Evolutionary conservation across 2,329 filamentous ascomycete species (phyloP), one percentile per base, ranked within the genome.

Genomic region (Capronia epimyces): DNA sequence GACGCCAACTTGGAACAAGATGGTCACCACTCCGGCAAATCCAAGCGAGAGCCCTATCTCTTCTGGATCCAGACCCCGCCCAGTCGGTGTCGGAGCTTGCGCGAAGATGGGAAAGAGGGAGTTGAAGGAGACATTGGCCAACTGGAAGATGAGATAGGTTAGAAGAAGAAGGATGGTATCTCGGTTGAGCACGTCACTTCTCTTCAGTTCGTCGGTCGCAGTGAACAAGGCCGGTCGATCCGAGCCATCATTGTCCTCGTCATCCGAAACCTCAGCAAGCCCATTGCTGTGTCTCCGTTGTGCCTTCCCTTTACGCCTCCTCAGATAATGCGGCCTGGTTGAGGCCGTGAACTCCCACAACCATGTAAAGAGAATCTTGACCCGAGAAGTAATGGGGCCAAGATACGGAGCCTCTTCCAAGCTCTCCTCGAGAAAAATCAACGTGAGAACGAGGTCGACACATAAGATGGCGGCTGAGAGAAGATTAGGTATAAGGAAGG

Each of bases 71-170:
- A 97, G 74, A 1, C 77, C 75, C 34, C 93, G 84, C 15, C 93
- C 93, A 0, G 83, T 84, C 0, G 93, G 93, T 0, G 82, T 75
- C 0, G 78, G 69, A 0, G 86, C 82, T 48, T 90, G 83, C 0
- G 85, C 87, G 62, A 97, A 98, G 47, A 97, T 91, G 1, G 93
- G 93, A 63, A 94, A 98, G 0, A 98, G 75, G 15, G 88, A 91
- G 69, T 95, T 96, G 77, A 90, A 98, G 2, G 89, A 89, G 59
- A 96, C 89, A 67, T 97, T 97, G 54, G 87, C 84, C 3, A 98
- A 77, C 63, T 96, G 90, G 65, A 97, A 98, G 43, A 97, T 84
- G 37, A 96, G 80, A 64, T 95, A 97, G 0, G 90, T 94, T 46
- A 81, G 67, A 4, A 98, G 78, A 0, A 98, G 78, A 2, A 94